Evolutionary conservation across 768 basidiomycete species (phyloP), one percentile per base, ranked within the genome.

Genomic region (Trametes coccinea): DNA sequence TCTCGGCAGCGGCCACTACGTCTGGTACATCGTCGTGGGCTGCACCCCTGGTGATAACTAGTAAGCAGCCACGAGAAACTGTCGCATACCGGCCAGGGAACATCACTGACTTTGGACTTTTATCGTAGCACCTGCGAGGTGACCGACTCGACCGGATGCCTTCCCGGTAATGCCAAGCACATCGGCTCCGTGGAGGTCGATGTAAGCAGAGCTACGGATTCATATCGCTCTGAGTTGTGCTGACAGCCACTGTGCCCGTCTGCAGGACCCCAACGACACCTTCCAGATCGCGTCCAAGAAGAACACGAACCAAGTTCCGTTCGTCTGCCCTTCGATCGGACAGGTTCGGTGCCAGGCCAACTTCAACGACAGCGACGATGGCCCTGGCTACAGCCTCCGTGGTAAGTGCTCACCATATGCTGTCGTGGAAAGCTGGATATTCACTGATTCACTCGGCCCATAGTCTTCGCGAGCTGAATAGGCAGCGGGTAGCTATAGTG

Each of bases 301-400:
- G 30, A 37, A 45, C 45, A 48, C 59, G 29, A 61, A 56, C 49
- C 46, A 53, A 30, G 17, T 61, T 14, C 44, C 47, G 6, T 61
- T 61, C 53, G 50, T 34, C 16, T 61, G 60, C 53, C 60, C 53
- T 16, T n/a, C 53, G 3, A 46, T 27, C 9, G 60, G 60, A 29
- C 53, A 55, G 43, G 30, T 50, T 2, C 60, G 60, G 48, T 61
- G 60, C 60, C 48, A 61, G 60, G 60, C 54, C 3, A 61, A 61
- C 53, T 61, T 61, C 54, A 56, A 61, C 48, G 60, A 61, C 40
- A 61, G 43, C 48, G 34, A 56, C 48, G 60, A 61, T 39, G 60
- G 60, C 17, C 60, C 53, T 47, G 29, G 39, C 53, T 61, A 61
- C 51, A 57, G 57, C 53, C 60, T 58, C 17, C 54, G 56, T 11